Evolutionary conservation across 768 basidiomycete species (phyloP), one percentile per base, ranked within the genome.

Genomic region (Naganishia vaughanmartiniae): DNA sequence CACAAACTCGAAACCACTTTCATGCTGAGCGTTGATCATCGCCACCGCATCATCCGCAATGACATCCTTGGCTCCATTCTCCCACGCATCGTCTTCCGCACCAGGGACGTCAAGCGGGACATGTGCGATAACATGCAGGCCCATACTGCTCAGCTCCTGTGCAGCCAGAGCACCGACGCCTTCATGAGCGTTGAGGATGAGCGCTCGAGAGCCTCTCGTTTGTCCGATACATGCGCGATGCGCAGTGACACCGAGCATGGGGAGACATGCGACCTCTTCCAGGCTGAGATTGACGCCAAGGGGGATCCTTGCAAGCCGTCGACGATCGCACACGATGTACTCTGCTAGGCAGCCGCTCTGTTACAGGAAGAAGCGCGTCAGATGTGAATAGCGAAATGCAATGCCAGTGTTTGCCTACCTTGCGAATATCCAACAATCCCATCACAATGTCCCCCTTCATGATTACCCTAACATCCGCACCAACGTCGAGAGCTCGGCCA

Each of bases 281-380:
- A 92, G 79, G 0, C 87, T 82, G 33, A 87, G 77, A 28, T 75
- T 73, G 28, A 77, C 80, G 75, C 88, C 89, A 73, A 88, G 85
- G 0, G 91, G 90, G 11, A 89, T 86, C 19, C 89, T 85, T 72
- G 89, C 87, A 0, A 94, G 81, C 17, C 90, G 87, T 76, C 88
- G 89, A 33, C 90, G 87, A 76, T 95, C 91, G 28, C 89, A 85
- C 30, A 91, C 84, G 71, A 95, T 86, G 82, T 92, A 95, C 81
- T 96, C 91, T n/a, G 91, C 85, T 26, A 95, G 84, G 7, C 90
- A 90, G 58, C 93, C 93, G 74, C 87, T 89, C 91, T 93, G 73
- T 58, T 71, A 11, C 12, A 51, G 66, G 19, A 58, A 54, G 19
- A 63, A 54, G 56, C 66, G 15, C 33, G 67, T 71, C 36, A 71